Evolutionary conservation across 441 rosid genomes (phyloP).

Genomic region (Viola pubescens): DNA sequence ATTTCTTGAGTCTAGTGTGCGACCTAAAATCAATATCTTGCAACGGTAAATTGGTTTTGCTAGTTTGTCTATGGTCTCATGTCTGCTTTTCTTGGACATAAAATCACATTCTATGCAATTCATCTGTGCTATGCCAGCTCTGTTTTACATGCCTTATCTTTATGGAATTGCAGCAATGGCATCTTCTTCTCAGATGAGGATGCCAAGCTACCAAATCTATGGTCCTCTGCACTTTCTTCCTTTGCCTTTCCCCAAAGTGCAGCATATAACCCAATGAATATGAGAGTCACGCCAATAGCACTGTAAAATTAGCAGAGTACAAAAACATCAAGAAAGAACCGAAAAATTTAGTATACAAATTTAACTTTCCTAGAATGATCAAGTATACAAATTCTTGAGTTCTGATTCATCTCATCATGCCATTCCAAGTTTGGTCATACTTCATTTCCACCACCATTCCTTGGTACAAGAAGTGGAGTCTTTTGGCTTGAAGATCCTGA

Average conservation of each 20-base stretch:
- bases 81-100: too few species aligned
- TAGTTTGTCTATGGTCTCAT: too few species aligned
- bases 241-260: slow-evolving; percentile 34
- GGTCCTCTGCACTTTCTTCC: slow-evolving; percentile 13
- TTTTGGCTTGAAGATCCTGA: slow-evolving; percentile 15
- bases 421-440: not conserved
- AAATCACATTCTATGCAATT: too few species aligned
- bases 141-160: not conserved
- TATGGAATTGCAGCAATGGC: not conserved
- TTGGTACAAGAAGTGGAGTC: slow-evolving; percentile 18
- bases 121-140: too few species aligned
- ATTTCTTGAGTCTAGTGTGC: too few species aligned
- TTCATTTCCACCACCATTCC: slow-evolving; percentile 1
- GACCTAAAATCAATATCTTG: too few species aligned
- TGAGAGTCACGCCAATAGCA: slow-evolving; percentile 29
- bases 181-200: not conserved
- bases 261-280: slow-evolving; percentile 33
- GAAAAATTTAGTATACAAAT: not conserved
- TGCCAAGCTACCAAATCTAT: not conserved
- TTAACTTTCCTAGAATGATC: not conserved
- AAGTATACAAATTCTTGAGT: too few species aligned
- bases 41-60: too few species aligned
- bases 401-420: too few species aligned
- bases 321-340: not conserved
- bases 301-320: slow-evolving; percentile 17